Conservation (phyloP, 495 filamentous ascomycete species). For the Daldinia grandis region DNA sequence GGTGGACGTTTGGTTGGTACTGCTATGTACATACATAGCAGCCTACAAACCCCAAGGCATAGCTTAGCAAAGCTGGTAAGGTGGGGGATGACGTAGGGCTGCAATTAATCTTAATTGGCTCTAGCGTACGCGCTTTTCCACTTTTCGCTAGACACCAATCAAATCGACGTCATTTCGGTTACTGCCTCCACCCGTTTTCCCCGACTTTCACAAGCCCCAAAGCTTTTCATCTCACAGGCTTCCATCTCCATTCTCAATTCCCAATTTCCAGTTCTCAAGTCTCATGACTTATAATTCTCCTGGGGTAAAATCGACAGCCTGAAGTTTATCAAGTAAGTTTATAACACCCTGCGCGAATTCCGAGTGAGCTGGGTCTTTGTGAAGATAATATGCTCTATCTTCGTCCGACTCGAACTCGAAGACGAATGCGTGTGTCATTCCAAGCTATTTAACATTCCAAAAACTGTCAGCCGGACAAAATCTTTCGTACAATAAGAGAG, state of each 20-base stretch:
- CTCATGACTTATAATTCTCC: not conserved
- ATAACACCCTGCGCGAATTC: not conserved
- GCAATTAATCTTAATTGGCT: constrained; percentile 24
- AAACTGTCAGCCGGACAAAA: not conserved
- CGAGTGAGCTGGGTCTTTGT: constrained; percentile 61
- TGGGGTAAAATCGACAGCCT: not conserved
- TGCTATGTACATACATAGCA: too few relatives aligned
- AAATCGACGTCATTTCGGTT: constrained; percentile 19
- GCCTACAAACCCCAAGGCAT: not conserved
- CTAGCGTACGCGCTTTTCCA: constrained; percentile 9
- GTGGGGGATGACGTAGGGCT: constrained; percentile 45
- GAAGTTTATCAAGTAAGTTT: not conserved
- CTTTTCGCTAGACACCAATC: constrained; percentile 42
- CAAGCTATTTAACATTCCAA: constrained; percentile 52
- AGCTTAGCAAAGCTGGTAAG: constrained; percentile 6
- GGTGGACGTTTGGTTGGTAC: not conserved
- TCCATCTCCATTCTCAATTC: too few relatives aligned
- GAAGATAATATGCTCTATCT: constrained; percentile 64
- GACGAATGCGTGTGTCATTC: constrained; percentile 68
- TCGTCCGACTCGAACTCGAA: constrained; percentile 66
- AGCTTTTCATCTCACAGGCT: not conserved
- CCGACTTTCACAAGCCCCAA: not conserved
- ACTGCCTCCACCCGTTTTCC: not conserved
- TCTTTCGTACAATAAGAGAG: not conserved
- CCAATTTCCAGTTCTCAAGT: too few relatives aligned